Percentiles rank a stretch among this genome's conserved stretches.
Conservation (phyloP, 2,329 filamentous ascomycete genomes). For the Aspergillus transmontanensis region DNA sequence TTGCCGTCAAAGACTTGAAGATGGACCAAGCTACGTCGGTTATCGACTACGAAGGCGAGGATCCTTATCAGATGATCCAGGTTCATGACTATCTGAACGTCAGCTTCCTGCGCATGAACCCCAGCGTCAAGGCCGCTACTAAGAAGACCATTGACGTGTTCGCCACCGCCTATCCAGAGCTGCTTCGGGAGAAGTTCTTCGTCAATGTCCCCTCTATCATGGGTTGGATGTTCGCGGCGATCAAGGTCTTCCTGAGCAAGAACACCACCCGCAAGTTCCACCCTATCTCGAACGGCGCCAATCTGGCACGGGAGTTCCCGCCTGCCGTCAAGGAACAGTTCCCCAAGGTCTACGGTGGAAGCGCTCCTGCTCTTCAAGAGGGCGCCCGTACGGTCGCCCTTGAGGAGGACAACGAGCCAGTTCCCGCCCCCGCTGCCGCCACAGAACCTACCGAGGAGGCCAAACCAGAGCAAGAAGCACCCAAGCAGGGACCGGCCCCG, state of each 20-base stretch:
- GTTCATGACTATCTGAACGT: constrained; percentile 91
- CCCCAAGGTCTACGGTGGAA: constrained; percentile 78
- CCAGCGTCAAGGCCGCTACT: constrained; percentile 73
- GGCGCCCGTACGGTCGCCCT: constrained; percentile 35
- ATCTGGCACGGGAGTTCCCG: constrained; percentile 64
- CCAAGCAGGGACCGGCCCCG: constrained; percentile 17
- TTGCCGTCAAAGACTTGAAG: constrained; percentile 73
- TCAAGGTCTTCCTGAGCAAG: constrained; percentile 73
- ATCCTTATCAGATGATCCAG: constrained; percentile 89
- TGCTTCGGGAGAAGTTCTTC: constrained; percentile 90
- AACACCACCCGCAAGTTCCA: constrained; percentile 80
- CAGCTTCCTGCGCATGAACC: constrained; percentile 81
- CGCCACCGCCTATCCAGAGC: constrained; percentile 82
- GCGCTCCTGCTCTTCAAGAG: constrained; percentile 56
- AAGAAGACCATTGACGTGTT: constrained; percentile 82
- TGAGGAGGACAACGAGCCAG: constrained; percentile 25
- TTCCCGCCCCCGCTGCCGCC: constrained; percentile 9
- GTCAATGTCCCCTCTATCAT: constrained; percentile 90
- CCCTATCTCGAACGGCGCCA: constrained; percentile 72
- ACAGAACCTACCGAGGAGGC: constrained; percentile 15
- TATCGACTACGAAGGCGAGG: constrained; percentile 61
- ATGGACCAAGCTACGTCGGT: constrained; percentile 72
- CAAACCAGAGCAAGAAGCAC: constrained; percentile 19
- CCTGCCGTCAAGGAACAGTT: constrained; percentile 63
- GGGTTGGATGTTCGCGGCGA: constrained; percentile 78